Evolutionary conservation across 2,329 filamentous ascomycete genomes (phyloP), one percentile per base, ranked within the genome.

Genomic region (Botrytis cinerea): DNA sequence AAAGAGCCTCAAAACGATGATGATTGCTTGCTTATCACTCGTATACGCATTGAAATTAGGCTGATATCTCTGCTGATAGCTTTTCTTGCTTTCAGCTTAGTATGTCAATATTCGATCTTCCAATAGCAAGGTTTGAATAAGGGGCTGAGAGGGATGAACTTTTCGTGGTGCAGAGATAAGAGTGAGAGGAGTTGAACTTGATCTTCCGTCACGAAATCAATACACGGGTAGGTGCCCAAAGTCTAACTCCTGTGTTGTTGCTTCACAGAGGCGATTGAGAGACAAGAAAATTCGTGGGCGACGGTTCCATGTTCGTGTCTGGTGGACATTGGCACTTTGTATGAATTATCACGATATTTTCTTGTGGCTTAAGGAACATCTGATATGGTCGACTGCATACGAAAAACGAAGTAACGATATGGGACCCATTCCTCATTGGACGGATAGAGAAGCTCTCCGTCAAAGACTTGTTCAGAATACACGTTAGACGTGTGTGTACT

Each of bases 121-220:
- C 22, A 48, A 48, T 12, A 48, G 22, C 8, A 48, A 48, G 8
- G 22, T 25, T 48, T 25, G 1, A 25, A 25, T 9, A 48, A 20
- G 46, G 45, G 46, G 10, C 2, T 12, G 1, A 25, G 10, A 51
- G 22, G 9, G 22, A 0, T 25, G 10, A 0, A 2, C 9, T 48
- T 43, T 14, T 28, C 28, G 28, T 28, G 28, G 28, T 28, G 28
- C 28, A 28, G 28, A 28, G 28, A 28, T 28, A 28, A 28, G 28
- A 28, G 28, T 28, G 28, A 28, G 28, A 28, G 28, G 1, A 28
- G 28, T 28, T 28, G 28, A 28, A 28, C 28, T 28, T 28, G 28
- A 28, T 14, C 12, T 43, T 43, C 12, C 40, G 20, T 48, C 46
- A 1, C 46, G 46, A 10, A 48, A 25, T 48, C 2, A 25, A 48